A percentile compares a stretch with the other conserved stretches of the same genome.
phyloP scores from a whole-genome alignment of 148 eudicot genomes.

The Heliamphora exappendiculata region DNA sequence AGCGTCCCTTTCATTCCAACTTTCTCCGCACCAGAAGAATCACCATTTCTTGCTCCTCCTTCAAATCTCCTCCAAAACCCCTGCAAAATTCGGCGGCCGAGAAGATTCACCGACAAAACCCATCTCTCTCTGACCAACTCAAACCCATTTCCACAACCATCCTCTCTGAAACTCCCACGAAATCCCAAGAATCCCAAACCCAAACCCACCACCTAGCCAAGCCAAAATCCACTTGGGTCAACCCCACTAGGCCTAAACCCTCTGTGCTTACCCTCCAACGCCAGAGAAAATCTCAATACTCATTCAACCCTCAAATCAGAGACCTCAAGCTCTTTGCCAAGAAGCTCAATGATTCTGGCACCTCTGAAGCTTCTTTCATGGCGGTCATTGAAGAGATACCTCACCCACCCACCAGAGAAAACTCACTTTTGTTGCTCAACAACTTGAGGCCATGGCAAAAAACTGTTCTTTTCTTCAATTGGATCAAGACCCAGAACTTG shows the following conservation, averaged over 20 bases:
- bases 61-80: slow-evolving; percentile 37
- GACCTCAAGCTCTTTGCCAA: slow-evolving; percentile 62
- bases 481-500: slow-evolving; percentile 64
- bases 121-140: slow-evolving; percentile 77
- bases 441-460: slow-evolving; percentile 71
- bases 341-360: slow-evolving; percentile 54
- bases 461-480: slow-evolving; percentile 65
- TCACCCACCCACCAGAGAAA: slow-evolving; percentile 48
- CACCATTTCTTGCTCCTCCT: slow-evolving; percentile 40
- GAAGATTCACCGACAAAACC: slow-evolving; percentile 35
- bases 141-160: slow-evolving; percentile 52
- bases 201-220: slow-evolving; percentile 44
- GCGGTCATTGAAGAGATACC: slow-evolving; percentile 51
- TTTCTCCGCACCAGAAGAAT: slow-evolving; percentile 23
- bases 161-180: slow-evolving; percentile 30
- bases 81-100: slow-evolving; percentile 26
- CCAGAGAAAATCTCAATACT: slow-evolving; percentile 44
- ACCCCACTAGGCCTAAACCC: slow-evolving; percentile 64
- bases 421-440: slow-evolving; percentile 70
- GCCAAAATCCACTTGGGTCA: slow-evolving; percentile 85
- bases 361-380: slow-evolving; percentile 39
- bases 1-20: slow-evolving; percentile 28
- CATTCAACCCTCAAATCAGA: slow-evolving; percentile 61
- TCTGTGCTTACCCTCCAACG: slow-evolving; percentile 70
- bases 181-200: slow-evolving; percentile 21